These are phyloP conservation scores for Pseudocercospora cruenta DNA, from an alignment of 2,329 filamentous ascomycete genomes.

Conservation along the genomic window DNA sequence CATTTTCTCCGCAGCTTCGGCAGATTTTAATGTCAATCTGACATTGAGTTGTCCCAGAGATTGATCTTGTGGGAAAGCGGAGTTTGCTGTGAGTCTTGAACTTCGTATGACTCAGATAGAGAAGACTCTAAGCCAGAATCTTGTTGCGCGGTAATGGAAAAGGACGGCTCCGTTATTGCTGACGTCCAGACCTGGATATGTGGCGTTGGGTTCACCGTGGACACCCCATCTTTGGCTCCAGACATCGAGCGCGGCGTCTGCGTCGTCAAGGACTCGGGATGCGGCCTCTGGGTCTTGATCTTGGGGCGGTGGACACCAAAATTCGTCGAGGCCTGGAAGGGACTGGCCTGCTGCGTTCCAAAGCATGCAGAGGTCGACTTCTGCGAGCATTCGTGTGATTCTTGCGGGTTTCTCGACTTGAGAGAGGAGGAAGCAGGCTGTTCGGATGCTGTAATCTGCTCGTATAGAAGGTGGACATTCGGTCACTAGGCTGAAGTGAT, in stretches of 20 bases:
- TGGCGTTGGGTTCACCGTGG: slow-evolving; percentile 13
- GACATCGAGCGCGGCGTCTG: slow-evolving; percentile 13
- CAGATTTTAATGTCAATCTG: slow-evolving; percentile 10
- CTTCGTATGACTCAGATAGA: slow-evolving; percentile 7
- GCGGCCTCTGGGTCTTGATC: slow-evolving; percentile 6
- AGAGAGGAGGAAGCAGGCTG: slow-evolving; percentile 6
- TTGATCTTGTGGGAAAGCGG: not conserved
- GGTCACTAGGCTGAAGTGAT: slow-evolving; percentile 12
- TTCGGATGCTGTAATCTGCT: slow-evolving; percentile 10
- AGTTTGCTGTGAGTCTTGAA: not conserved
- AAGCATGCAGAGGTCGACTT: slow-evolving; percentile 15
- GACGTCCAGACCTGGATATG: slow-evolving; percentile 9
- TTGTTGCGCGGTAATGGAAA: slow-evolving; percentile 8
- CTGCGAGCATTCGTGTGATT: slow-evolving; percentile 10
- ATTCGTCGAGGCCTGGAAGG: slow-evolving; percentile 7
- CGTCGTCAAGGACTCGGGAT: slow-evolving; percentile 11
- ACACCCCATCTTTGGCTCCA: slow-evolving; percentile 12
- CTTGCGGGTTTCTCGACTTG: slow-evolving; percentile 4
- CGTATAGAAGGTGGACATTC: slow-evolving; percentile 13
- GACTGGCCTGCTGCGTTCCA: slow-evolving; percentile 8
- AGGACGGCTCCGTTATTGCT: slow-evolving; percentile 10
- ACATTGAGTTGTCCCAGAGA: not conserved
- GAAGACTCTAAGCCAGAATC: slow-evolving; percentile 12
- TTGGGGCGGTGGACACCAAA: slow-evolving; percentile 5
- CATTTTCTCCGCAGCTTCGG: slow-evolving; percentile 8